phyloP scores from a whole-genome alignment of 176 grass and related monocot genomes.

The Aegilops umbellulata region DNA sequence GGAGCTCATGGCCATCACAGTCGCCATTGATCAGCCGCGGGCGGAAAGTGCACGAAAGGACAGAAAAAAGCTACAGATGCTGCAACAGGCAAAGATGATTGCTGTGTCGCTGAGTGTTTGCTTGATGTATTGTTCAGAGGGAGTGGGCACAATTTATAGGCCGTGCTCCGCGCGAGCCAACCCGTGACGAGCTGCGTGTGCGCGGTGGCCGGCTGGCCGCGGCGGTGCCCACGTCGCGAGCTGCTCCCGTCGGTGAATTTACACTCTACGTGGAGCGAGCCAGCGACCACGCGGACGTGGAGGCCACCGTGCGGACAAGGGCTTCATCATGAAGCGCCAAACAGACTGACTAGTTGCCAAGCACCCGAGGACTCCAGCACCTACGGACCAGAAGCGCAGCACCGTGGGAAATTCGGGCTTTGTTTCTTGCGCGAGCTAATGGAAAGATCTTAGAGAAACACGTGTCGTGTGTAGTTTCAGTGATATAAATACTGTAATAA shows the following conservation, averaged over 20 bases:
- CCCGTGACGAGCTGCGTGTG: neutral
- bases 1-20: too few relatives aligned
- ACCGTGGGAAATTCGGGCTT: too few relatives aligned
- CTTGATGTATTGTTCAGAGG: neutral
- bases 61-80: too few relatives aligned
- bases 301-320: neutral
- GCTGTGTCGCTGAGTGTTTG: neutral
- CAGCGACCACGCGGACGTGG: neutral
- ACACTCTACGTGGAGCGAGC: neutral
- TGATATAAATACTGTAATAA: too few relatives aligned
- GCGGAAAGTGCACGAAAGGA: too few relatives aligned
- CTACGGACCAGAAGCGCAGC: too few relatives aligned
- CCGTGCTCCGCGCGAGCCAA: neutral
- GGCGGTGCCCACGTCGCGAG: neutral
- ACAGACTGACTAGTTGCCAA: neutral
- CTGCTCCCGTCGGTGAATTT: neutral
- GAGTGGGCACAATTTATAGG: neutral
- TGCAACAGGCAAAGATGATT: neutral
- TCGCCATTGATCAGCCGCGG: too few relatives aligned
- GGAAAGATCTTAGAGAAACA: too few relatives aligned
- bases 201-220: constrained; percentile 2
- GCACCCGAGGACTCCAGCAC: too few relatives aligned
- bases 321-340: neutral
- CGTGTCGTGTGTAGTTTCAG: too few relatives aligned
- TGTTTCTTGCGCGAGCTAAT: too few relatives aligned